Percentiles rank a stretch among this genome's conserved stretches.
These are phyloP conservation scores for Saccharomyces kudriavzevii DNA, from an alignment of 805 yeast species.

Conservation along the genomic window DNA sequence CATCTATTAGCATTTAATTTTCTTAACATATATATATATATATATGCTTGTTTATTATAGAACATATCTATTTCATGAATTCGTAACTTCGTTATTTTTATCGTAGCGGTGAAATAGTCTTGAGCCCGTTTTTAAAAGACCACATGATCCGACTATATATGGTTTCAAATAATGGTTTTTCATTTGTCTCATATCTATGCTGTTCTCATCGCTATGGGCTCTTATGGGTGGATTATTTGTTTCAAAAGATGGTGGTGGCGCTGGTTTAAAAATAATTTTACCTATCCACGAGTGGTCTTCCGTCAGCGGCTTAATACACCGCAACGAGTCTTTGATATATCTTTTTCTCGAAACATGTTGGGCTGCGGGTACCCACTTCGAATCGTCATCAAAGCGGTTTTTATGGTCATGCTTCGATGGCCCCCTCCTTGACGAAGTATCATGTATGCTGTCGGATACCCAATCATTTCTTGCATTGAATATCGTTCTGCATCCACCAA, in stretches of 20 bases:
- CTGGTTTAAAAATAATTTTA: constrained; percentile 34
- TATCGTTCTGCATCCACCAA: background rate
- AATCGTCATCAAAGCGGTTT: constrained; percentile 7
- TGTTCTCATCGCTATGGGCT: background rate
- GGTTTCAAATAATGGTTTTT: constrained; percentile 26
- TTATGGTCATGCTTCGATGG: background rate
- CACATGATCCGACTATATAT: constrained; percentile 26
- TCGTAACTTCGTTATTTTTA: background rate
- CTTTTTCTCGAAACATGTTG: constrained; percentile 34
- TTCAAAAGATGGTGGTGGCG: constrained; percentile 15
- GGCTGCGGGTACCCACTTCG: constrained; percentile 44
- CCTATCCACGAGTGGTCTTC: constrained; percentile 49
- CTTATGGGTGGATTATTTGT: constrained; percentile 19
- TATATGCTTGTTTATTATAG: background rate
- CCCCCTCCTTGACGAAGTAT: background rate
- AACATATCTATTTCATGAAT: background rate
- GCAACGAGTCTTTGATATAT: constrained; percentile 42
- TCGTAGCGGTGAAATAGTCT: background rate
- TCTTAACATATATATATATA: background rate
- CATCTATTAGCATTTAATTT: background rate
- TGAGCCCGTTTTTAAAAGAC: constrained; percentile 17
- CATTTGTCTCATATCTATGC: background rate
- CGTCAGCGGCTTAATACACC: constrained; percentile 49
- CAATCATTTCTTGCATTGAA: background rate
- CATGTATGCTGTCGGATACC: background rate